Evolutionary conservation across 2,329 filamentous ascomycete genomes (phyloP), one percentile per base, ranked within the genome.

Genomic region (Amesomyces nigricolor): DNA sequence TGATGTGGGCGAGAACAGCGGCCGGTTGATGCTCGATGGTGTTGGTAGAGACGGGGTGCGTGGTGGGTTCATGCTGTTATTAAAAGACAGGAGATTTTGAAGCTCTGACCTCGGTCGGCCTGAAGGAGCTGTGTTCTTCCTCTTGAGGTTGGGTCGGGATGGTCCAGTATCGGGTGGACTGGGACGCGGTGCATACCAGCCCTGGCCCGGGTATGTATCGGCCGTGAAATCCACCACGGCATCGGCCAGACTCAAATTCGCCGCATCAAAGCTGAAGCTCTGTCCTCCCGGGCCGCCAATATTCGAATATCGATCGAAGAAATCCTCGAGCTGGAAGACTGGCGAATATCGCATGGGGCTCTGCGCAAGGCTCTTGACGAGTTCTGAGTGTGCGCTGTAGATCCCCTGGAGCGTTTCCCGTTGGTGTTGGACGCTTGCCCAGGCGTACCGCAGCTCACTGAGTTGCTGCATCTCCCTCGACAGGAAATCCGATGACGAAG

Each of bases 251-350:
- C 81, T 86, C 38, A 92, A 75, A 65, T 91, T 88, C 1, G 87
- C 84, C 1, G 87, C 82, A 63, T 94, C 88, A 53, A 94, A 88
- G 5, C 71, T 74, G 61, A 78, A 80, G 0, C 78, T 75, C 54
- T 83, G 78, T 1, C 84, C 86, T 0, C 82, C 83, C 17, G 74
- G 73, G 0, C 78, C 76, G 1, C 76, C 75, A 44, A 83, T 75
- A 56, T 78, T 80, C 0, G 74, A 71, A 57, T 95, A 95, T 29
- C 90, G 79, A 63, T 94, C 88, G 63, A 94, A 91, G 70, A 95
- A 95, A 66, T 94, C 88, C 61, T 94, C 89, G 13, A 91, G 79
- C 58, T 94, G 88, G 65, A 94, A 92, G 1, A 89, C 87, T 0
- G 88, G 86, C 0, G 85, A 85, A 62, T 89, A 90, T 9, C 87